phyloP scores from a whole-genome alignment of 768 basidiomycete genomes.

The Hirschioporus abietinus region DNA sequence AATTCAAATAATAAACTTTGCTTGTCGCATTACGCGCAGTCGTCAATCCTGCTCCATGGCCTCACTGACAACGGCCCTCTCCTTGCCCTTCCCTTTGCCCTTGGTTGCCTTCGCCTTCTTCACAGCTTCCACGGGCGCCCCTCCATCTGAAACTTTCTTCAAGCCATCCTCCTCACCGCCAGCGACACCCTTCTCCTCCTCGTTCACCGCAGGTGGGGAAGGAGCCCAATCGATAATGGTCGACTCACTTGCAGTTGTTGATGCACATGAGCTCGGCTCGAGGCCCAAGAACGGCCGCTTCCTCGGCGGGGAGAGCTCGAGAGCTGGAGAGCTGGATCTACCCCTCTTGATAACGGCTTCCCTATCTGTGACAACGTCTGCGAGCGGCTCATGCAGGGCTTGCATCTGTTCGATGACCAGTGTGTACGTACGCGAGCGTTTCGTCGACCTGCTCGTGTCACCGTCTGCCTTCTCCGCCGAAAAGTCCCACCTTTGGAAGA shows the following conservation, averaged over 20 bases:
- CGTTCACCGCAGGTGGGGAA: not conserved
- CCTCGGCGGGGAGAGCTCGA: not conserved
- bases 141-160: no score
- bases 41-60: not conserved
- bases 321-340: not conserved
- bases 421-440: not conserved
- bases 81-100: not conserved
- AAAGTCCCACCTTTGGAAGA: not conserved
- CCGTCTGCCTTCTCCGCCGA: not conserved
- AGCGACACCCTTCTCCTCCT: not conserved
- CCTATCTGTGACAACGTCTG: not conserved
- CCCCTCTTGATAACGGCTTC: not conserved
- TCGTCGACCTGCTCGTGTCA: not conserved
- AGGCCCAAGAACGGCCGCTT: not conserved
- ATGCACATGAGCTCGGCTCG: no score
- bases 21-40: not conserved
- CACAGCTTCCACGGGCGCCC: no score
- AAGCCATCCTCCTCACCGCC: not conserved
- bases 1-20: not conserved
- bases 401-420: not conserved
- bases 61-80: not conserved
- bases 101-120: not conserved
- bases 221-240: not conserved
- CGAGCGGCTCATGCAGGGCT: not conserved
- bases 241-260: not conserved